Conservation (phyloP, 208 protist genomes). For the Wallacemonas sp. region DNA sequence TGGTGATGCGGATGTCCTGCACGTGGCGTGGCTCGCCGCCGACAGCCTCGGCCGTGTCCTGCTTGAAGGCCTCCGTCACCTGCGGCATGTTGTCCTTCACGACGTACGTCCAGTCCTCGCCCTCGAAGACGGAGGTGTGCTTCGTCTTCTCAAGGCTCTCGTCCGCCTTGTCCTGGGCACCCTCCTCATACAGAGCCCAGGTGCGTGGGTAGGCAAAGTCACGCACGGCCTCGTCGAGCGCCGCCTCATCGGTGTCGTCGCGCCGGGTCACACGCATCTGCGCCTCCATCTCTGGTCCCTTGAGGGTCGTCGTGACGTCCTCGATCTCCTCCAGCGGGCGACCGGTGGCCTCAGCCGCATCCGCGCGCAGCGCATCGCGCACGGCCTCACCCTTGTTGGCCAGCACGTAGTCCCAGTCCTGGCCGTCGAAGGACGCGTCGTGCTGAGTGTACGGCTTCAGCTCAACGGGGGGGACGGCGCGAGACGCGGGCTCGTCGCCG, state of each 20-base stretch:
- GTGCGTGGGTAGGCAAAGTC: conserved; percentile 28
- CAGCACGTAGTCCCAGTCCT: conserved; percentile 41
- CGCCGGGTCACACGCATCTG: background rate
- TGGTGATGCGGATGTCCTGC: background rate
- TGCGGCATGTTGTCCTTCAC: conserved; percentile 18
- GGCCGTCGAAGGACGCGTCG: conserved; percentile 28
- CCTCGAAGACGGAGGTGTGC: conserved; percentile 40
- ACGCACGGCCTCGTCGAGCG: conserved; percentile 2
- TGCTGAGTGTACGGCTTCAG: conserved; percentile 4
- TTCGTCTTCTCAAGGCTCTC: conserved; percentile 12
- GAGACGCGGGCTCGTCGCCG: background rate
- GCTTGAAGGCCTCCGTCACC: conserved; percentile 23
- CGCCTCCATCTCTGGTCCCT: conserved; percentile 4
- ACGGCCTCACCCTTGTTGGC: conserved; percentile 14
- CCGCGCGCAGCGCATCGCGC: conserved; percentile 9
- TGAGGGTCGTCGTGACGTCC: conserved; percentile 4
- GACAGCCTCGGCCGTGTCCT: conserved; percentile 23
- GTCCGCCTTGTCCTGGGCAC: conserved; percentile 8
- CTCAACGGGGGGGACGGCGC: background rate
- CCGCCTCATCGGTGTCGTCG: conserved; percentile 1
- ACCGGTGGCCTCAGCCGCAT: conserved; percentile 9
- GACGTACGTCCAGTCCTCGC: conserved; percentile 50
- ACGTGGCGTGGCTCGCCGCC: conserved; percentile 2
- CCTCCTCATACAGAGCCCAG: conserved; percentile 32
- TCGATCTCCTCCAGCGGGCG: conserved; percentile 19